These are phyloP conservation scores for Kwoniella dendrophila DNA, from an alignment of 768 basidiomycete genomes.

Conservation along the genomic window DNA sequence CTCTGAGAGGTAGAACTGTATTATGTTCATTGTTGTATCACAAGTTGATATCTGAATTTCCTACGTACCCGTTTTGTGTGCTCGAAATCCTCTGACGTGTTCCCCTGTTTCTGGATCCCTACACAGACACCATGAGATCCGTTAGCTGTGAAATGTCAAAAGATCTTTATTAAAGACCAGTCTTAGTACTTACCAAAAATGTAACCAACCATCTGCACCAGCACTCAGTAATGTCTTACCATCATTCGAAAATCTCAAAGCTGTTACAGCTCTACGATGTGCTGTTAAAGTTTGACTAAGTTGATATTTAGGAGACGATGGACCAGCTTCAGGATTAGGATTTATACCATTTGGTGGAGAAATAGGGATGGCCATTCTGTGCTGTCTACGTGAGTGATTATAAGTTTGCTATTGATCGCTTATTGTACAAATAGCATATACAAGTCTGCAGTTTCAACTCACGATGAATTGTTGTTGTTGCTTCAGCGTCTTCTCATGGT, in stretches of 20 bases:
- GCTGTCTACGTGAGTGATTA: no score
- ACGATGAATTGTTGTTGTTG: no score
- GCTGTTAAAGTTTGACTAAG: conserved; percentile 58
- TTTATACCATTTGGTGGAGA: not conserved
- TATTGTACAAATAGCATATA: no score
- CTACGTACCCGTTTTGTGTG: conserved; percentile 44
- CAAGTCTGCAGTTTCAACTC: no score
- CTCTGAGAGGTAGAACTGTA: no score
- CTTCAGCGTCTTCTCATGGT: no score
- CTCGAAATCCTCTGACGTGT: conserved; percentile 58
- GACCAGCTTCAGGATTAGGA: conserved; percentile 10
- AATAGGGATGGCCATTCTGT: conserved; percentile 6
- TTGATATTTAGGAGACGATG: conserved; percentile 23
- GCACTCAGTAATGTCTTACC: conserved; percentile 78
- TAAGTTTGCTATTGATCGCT: no score
- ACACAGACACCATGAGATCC: not conserved
- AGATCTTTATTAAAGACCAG: not conserved
- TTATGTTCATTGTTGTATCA: no score
- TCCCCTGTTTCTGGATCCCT: conserved; percentile 56
- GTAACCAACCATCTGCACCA: conserved; percentile 59
- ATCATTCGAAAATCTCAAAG: conserved; percentile 85
- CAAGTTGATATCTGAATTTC: no score
- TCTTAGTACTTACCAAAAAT: conserved; percentile 38
- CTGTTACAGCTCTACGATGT: conserved; percentile 79
- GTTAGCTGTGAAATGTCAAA: not conserved